Base-by-base conservation (phyloP, 768 basidiomycete genomes). In the Neoboletus brunneissimus region DNA sequence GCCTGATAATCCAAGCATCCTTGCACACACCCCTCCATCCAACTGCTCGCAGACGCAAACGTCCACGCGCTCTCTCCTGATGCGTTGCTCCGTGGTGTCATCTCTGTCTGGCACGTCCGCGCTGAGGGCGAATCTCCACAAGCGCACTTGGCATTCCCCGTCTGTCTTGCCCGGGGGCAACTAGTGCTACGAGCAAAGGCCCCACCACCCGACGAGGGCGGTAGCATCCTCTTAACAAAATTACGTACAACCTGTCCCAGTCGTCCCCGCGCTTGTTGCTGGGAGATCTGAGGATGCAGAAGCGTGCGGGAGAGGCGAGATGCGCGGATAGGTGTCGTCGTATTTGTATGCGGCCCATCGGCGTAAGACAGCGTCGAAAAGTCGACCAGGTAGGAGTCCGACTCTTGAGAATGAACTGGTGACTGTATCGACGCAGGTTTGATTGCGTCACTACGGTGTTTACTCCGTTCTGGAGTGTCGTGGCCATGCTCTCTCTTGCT, bases 221-320 rank as follows among this genome's bases (percentile, higher is more conserved):
- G 65, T 4, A 63, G 22, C 49, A 70, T 61, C 40, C 23, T 59
- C 57, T 57, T 64, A 4, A 72, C 60, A 46, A 70, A 52, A 8
- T 57, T 55, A 13, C 64, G 69, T 44, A 70, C 57, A 5, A 55
- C 63, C 38, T 48, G 64, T 15, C 64, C 63, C 0, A 69, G 50
- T 13, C 65, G 63, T 52, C 63, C 60, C 16, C 60, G 43, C 4
- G 53, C 46, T 1, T 49, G 57, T 12, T 41, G 56, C 27, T 27
- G 54, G 15, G 16, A 20, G 4, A 18, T 42, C 29, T 16, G 48
- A 13, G 56, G 27, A n/a, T 38, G 22, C 34, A 37, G 29, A 1
- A 32, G 8, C 52, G 42, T 23, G 23, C 46, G 54, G 1, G 48
- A 44, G 11, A 29, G 38, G 22, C 45, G 52, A 35, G 55, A 50